Evolutionary conservation across 2,329 filamentous ascomycete genomes (phyloP).

Genomic region (Arachnomyces sp.): DNA sequence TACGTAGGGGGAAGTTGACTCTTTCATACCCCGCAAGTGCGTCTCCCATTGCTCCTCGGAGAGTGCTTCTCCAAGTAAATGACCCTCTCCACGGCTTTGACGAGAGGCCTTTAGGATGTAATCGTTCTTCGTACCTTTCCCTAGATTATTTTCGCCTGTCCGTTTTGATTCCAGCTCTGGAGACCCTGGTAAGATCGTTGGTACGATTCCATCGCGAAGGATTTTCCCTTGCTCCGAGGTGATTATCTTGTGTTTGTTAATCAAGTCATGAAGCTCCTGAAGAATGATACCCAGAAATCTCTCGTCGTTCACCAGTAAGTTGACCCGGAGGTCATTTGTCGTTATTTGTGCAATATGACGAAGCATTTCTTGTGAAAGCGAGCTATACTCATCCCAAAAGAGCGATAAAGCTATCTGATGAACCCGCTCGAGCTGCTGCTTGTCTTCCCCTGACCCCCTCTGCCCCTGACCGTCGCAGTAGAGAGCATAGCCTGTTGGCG

Average conservation of each 20-base stretch:
- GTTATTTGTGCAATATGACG: constrained; percentile 19
- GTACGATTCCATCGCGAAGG: constrained; percentile 16
- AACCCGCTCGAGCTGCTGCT: constrained; percentile 18
- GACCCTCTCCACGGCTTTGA: constrained; percentile 17
- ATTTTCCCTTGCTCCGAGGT: constrained; percentile 12
- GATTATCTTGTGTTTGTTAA: constrained; percentile 13
- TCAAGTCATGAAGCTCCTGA: constrained; percentile 18
- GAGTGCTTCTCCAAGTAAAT: constrained; percentile 18
- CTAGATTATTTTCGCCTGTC: neutral
- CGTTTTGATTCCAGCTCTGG: constrained; percentile 8
- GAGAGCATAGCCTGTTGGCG: constrained; percentile 20
- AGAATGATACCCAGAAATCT: constrained; percentile 26
- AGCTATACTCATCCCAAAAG: constrained; percentile 21
- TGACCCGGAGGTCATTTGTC: constrained; percentile 26
- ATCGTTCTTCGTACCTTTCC: too few species aligned
- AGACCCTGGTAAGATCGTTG: constrained; percentile 22
- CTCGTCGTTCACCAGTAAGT: constrained; percentile 26
- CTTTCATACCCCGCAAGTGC: constrained; percentile 12
- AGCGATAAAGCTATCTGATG: constrained; percentile 23
- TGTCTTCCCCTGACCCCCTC: too few species aligned
- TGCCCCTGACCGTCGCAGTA: constrained; percentile 19
- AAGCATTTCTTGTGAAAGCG: constrained; percentile 16
- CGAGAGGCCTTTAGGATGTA: constrained; percentile 21
- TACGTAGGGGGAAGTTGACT: constrained; percentile 13
- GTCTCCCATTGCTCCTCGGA: constrained; percentile 15